Base-by-base conservation (phyloP, 495 filamentous ascomycete species). In the Xylaria acuta region DNA sequence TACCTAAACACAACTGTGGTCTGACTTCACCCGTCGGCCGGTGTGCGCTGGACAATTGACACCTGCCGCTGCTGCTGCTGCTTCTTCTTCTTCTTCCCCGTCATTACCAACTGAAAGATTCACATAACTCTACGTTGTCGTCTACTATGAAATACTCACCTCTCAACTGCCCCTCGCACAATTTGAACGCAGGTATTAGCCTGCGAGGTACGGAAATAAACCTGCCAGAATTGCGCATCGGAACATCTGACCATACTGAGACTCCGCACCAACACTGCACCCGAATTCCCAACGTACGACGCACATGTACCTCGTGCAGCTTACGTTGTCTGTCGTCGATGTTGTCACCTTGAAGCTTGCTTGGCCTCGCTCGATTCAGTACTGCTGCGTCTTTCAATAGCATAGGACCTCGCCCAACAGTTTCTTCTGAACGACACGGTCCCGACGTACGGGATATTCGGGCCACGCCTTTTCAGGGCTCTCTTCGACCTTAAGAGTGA, bases 1-100 rank as follows among this genome's bases (percentile, higher is more conserved):
- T 36, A 40, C 49, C 64, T 67, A 54, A 14, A 47, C 30, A 67
- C 64, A 67, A 53, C 47, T 40, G 64, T 67, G 64, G 64, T 67
- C 64, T 67, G 64, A 67, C 41, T 56, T 67, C 65, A 56, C 20
- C 49, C 30, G 36, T 54, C 64, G 27, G 32, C 30, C 64, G 6
- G 27, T n/a, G 8, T 47, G 27, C 30, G 45, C 32, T 53, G 64
- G 32, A 22, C 58, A 36, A n/a, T 60, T 38, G 32, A 60, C 34
- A 32, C 58, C 58, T 60, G 58, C n/a, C 9, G 59, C 59, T 27
- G 22, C 58, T n/a, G n/a, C n/a, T n/a, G n/a, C n/a, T n/a, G n/a
- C n/a, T n/a, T n/a, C n/a, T n/a, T n/a, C n/a, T n/a, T n/a, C n/a
- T 22, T 5, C 4, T 38, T 14, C 34, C 58, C 32, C 32, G 12